These are phyloP conservation scores for Trichoderma pleuroti DNA, from an alignment of 2,329 filamentous ascomycete genomes.

Conservation along the genomic window DNA sequence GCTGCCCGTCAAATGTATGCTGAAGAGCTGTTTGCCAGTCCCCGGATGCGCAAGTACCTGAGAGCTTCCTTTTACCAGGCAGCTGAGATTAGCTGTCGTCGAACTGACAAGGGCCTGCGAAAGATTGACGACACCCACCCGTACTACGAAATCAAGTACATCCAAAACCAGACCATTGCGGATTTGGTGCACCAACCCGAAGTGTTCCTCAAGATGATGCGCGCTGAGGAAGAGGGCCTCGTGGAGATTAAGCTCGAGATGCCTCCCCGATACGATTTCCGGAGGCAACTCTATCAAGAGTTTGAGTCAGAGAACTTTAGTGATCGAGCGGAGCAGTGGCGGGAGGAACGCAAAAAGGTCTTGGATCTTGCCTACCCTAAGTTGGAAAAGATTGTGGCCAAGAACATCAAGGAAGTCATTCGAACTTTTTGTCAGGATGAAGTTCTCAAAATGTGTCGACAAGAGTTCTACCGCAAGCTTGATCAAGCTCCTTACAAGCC, in stretches of 20 bases:
- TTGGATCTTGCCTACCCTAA: conserved; percentile 78
- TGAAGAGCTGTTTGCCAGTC: conserved; percentile 84
- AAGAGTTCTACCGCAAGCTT: conserved; percentile 82
- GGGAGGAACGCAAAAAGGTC: conserved; percentile 78
- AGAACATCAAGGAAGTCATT: conserved; percentile 91
- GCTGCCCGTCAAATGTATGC: conserved; percentile 85
- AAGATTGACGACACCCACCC: conserved; percentile 93
- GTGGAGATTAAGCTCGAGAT: conserved; percentile 80
- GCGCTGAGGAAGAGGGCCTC: conserved; percentile 89
- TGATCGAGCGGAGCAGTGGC: conserved; percentile 93
- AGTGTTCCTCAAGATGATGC: conserved; percentile 93
- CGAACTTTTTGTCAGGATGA: conserved; percentile 92
- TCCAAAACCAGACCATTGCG: conserved; percentile 80
- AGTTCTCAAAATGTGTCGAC: conserved; percentile 80
- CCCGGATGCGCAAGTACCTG: conserved; percentile 84
- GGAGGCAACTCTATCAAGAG: conserved; percentile 70
- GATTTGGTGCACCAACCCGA: conserved; percentile 82
- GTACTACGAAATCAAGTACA: conserved; percentile 97
- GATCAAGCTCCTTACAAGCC: conserved; percentile 97
- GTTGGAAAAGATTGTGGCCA: conserved; percentile 78
- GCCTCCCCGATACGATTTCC: conserved; percentile 72
- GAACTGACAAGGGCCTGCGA: conserved; percentile 90
- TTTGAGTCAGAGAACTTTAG: conserved; percentile 96
- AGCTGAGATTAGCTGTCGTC: conserved; percentile 78
- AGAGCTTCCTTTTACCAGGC: conserved; percentile 78